Percentiles rank a stretch among this genome's conserved stretches.
These are phyloP conservation scores for Stephanodiscus minutulus DNA, from an alignment of 108 stramenopile species.

Conservation along the genomic window DNA sequence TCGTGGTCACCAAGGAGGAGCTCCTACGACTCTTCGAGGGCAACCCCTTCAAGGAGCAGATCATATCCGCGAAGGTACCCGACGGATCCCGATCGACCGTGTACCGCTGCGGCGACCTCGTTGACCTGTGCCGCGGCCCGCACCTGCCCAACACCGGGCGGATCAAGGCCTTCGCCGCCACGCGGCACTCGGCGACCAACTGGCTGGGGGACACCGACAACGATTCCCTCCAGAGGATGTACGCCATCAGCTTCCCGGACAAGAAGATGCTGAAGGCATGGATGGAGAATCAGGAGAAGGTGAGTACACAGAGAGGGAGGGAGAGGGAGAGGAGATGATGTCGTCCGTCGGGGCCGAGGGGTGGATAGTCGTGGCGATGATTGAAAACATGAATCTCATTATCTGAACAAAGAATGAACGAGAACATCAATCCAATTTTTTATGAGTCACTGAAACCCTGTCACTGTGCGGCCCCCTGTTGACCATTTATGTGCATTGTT, in stretches of 20 bases:
- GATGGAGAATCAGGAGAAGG: conserved; percentile 93
- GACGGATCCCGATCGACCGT: conserved; percentile 97
- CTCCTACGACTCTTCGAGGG: conserved; percentile 94
- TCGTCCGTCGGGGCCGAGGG: conserved; percentile 2
- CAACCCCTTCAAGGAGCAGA: conserved; percentile 97
- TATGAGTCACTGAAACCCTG: conserved; percentile 53
- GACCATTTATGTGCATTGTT: neutral
- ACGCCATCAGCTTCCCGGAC: conserved; percentile 98
- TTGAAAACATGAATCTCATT: conserved; percentile 79
- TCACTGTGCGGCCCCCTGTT: neutral
- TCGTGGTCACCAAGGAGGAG: conserved; percentile 98
- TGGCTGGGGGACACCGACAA: conserved; percentile 98
- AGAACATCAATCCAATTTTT: conserved; percentile 58
- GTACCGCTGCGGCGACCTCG: conserved; percentile 95
- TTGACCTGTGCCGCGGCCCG: conserved; percentile 99
- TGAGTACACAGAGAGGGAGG: conserved; percentile 21
- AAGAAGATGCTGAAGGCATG: conserved; percentile 97
- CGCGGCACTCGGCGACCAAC: conserved; percentile 90
- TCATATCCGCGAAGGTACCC: conserved; percentile 94
- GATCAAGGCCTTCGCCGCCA: conserved; percentile 95
- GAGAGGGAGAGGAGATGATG: neutral
- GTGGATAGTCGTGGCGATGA: conserved; percentile 44
- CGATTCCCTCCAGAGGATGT: conserved; percentile 96
- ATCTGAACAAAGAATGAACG: conserved; percentile 57
- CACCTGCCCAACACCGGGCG: conserved; percentile 94